A percentile compares a stretch with the other conserved stretches of the same genome.
These are phyloP conservation scores for Austroboletus niveus DNA, from an alignment of 1,284 basidiomycete species.

Conservation along the genomic window DNA sequence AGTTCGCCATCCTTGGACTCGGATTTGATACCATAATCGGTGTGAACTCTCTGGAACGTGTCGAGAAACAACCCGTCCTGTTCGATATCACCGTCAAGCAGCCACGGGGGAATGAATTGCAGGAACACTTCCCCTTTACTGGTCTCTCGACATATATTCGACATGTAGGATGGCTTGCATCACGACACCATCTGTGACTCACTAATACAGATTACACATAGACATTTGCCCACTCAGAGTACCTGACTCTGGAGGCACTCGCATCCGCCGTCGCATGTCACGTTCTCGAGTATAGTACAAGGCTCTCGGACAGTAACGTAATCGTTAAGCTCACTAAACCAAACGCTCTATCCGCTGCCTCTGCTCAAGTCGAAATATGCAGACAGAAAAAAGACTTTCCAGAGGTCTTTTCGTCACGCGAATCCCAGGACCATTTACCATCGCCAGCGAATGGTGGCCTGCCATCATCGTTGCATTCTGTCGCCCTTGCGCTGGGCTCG, in stretches of 20 bases:
- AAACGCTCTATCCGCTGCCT: conserved; percentile 59
- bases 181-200: background rate
- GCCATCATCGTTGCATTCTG: conserved; percentile 40
- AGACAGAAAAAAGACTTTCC: conserved; percentile 11
- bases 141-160: conserved; percentile 9
- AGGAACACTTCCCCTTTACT: conserved; percentile 11
- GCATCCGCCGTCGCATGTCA: conserved; percentile 57
- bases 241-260: conserved; percentile 75
- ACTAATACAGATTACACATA: conserved; percentile 8
- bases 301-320: conserved; percentile 33
- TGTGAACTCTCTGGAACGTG: conserved; percentile 4
- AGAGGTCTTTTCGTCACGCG: background rate
- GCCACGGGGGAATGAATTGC: background rate
- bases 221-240: conserved; percentile 34
- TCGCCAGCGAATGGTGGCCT: background rate
- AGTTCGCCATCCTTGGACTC: conserved; percentile 6
- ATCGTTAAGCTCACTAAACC: conserved; percentile 75
- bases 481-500: conserved; percentile 82
- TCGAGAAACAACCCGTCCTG: conserved; percentile 3
- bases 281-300: conserved; percentile 31
- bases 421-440: background rate
- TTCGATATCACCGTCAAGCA: conserved; percentile 10
- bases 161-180: conserved; percentile 2
- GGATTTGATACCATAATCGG: conserved; percentile 8
- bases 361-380: conserved; percentile 42